These are phyloP conservation scores for Phyllosticta paracitricarpa DNA, from an alignment of 2,329 filamentous ascomycete species.

Conservation along the genomic window DNA sequence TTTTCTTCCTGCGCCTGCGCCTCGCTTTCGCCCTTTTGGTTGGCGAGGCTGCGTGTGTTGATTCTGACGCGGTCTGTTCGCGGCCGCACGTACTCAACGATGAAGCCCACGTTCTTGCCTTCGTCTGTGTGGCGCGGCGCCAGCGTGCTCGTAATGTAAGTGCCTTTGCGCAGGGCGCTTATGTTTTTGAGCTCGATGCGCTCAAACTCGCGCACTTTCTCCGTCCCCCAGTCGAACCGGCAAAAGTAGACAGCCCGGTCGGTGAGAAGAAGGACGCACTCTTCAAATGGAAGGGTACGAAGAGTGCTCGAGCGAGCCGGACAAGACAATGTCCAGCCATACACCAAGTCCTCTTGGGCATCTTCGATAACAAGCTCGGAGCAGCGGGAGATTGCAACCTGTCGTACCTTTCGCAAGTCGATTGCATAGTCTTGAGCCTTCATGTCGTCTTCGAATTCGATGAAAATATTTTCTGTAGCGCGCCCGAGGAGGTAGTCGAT, in stretches of 20 bases:
- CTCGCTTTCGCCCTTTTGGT: slow-evolving; percentile 39
- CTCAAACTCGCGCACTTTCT: slow-evolving; percentile 91
- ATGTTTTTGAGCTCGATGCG: slow-evolving; percentile 69
- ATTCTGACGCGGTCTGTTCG: slow-evolving; percentile 63
- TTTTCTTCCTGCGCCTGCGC: slow-evolving; percentile 17
- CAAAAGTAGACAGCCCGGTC: slow-evolving; percentile 79
- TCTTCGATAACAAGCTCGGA: slow-evolving; percentile 67
- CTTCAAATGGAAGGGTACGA: slow-evolving; percentile 66
- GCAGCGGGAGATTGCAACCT: slow-evolving; percentile 82
- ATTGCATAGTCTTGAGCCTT: slow-evolving; percentile 87
- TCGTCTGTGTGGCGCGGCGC: slow-evolving; percentile 69
- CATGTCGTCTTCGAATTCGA: slow-evolving; percentile 90
- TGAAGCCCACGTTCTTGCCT: slow-evolving; percentile 70
- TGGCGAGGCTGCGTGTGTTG: slow-evolving; percentile 68
- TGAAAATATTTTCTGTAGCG: slow-evolving; percentile 73
- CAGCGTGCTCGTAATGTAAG: slow-evolving; percentile 84
- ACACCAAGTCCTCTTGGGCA: slow-evolving; percentile 76
- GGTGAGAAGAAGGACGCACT: slow-evolving; percentile 79
- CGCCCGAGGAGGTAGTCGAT: slow-evolving; percentile 93
- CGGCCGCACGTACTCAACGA: slow-evolving; percentile 65
- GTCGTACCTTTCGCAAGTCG: slow-evolving; percentile 71
- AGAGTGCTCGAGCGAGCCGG: slow-evolving; percentile 60
- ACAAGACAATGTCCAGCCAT: slow-evolving; percentile 80
- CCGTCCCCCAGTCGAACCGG: slow-evolving; percentile 86
- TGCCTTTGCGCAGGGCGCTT: slow-evolving; percentile 62